Percentiles rank a stretch among this genome's conserved stretches.
These are phyloP conservation scores for Aureobasidium sp. DNA, from an alignment of 2,329 filamentous ascomycete species.

Conservation along the genomic window DNA sequence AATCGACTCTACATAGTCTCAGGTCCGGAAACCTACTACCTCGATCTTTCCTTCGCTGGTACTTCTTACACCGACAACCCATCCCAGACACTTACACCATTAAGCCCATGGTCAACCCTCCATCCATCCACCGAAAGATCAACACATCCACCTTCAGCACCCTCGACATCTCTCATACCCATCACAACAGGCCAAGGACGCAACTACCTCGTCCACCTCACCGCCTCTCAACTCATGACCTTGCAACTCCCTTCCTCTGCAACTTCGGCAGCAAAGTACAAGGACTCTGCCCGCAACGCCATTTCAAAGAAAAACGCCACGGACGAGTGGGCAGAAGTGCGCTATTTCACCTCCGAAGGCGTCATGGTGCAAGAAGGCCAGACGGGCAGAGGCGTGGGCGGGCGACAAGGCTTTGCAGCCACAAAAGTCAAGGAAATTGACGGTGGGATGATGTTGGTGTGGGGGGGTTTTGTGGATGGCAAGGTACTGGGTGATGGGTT, in stretches of 20 bases:
- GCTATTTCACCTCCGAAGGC: conserved; percentile 41
- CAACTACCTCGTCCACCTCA: conserved; percentile 46
- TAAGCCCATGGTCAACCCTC: conserved; percentile 35
- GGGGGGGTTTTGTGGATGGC: conserved; percentile 46
- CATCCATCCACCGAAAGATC: conserved; percentile 35
- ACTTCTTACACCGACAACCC: conserved; percentile 15
- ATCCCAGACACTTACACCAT: conserved; percentile 21
- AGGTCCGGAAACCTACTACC: conserved; percentile 18
- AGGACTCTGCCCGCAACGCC: conserved; percentile 43
- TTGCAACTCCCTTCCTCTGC: conserved; percentile 45
- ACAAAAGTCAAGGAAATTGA: conserved; percentile 39
- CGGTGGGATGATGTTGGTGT: conserved; percentile 44
- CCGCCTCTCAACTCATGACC: conserved; percentile 48
- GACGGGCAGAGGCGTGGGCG: conserved; percentile 33
- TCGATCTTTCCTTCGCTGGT: conserved; percentile 19
- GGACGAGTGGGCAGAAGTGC: conserved; percentile 45
- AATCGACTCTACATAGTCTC: conserved; percentile 33
- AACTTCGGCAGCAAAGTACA: conserved; percentile 42
- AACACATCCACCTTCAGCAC: conserved; percentile 36
- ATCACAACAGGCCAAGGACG: conserved; percentile 48
- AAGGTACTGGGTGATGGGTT: conserved; percentile 36
- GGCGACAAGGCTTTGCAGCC: conserved; percentile 34
- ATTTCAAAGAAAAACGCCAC: conserved; percentile 42
- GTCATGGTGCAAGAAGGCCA: conserved; percentile 29
- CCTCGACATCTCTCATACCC: conserved; percentile 39